phyloP scores from a whole-genome alignment of 179 eudicot genomes.

The Beta lomatogona region DNA sequence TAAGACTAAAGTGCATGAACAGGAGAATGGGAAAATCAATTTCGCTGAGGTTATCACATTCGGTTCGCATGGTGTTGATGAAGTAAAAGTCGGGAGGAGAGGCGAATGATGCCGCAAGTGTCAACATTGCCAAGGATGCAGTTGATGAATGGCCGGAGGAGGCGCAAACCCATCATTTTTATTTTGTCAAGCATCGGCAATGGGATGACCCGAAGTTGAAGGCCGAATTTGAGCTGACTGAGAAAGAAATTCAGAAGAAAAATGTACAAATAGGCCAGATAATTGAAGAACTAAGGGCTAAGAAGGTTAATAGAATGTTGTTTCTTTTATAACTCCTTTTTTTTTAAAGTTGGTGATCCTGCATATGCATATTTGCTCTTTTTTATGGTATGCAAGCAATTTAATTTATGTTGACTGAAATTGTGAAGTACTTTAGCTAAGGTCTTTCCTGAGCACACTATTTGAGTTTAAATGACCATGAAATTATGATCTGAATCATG shows the following conservation, averaged over 20 bases:
- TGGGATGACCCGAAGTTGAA: slow-evolving; percentile 70
- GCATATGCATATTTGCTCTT: background rate
- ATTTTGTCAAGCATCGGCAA: slow-evolving; percentile 54
- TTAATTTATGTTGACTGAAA: background rate
- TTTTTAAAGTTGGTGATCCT: background rate
- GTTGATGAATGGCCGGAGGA: slow-evolving; percentile 85
- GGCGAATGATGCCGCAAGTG: slow-evolving; percentile 34
- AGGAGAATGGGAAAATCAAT: slow-evolving; percentile 45
- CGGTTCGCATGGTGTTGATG: slow-evolving; percentile 63
- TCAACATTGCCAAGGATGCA: slow-evolving; percentile 64
- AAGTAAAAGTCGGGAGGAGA: slow-evolving; percentile 45
- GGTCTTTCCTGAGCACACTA: background rate
- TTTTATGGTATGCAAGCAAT: background rate
- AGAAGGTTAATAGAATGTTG: slow-evolving; percentile 46
- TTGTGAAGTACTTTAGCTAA: background rate
- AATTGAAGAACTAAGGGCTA: slow-evolving; percentile 52
- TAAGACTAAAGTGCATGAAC: slow-evolving; percentile 29
- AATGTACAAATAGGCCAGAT: slow-evolving; percentile 46
- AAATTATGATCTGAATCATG: background rate
- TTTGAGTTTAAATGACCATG: background rate
- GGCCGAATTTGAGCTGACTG: slow-evolving; percentile 54
- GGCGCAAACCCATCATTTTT: slow-evolving; percentile 57
- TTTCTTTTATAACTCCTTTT: background rate
- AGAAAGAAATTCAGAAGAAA: slow-evolving; percentile 58
- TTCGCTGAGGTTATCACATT: slow-evolving; percentile 48